phyloP scores from a whole-genome alignment of 2,329 filamentous ascomycete species.

The Nothomitra cinnamomea region DNA sequence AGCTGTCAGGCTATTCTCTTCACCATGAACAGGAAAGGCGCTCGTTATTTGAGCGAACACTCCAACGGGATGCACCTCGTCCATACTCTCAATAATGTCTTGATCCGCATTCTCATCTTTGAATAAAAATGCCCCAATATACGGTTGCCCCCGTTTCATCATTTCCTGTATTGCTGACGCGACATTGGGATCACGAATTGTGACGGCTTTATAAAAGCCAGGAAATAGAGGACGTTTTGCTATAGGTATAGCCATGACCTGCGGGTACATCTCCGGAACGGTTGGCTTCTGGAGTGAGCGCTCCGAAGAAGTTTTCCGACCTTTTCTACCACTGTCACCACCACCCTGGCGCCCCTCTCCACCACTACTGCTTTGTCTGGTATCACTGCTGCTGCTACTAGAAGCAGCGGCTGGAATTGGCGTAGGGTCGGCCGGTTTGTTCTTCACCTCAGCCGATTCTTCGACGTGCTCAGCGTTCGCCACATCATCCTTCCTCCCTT shows the following conservation, averaged over 20 bases:
- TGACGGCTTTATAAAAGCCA: slow-evolving; percentile 97
- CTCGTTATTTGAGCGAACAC: slow-evolving; percentile 98
- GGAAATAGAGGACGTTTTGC: slow-evolving; percentile 86
- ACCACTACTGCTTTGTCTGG: slow-evolving; percentile 24
- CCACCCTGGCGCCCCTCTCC: slow-evolving; percentile 14
- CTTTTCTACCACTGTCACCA: slow-evolving; percentile 51
- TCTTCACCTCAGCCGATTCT: slow-evolving; percentile 1
- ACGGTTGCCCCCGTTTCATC: slow-evolving; percentile 91
- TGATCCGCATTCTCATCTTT: slow-evolving; percentile 91
- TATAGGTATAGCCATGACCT: slow-evolving; percentile 94
- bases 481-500: neutral
- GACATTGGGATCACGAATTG: slow-evolving; percentile 83
- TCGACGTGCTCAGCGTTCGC: neutral
- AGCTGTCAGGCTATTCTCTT: slow-evolving; percentile 71
- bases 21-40: slow-evolving; percentile 77
- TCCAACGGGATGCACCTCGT: slow-evolving; percentile 89
- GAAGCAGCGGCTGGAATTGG: slow-evolving; percentile 2
- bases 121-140: slow-evolving; percentile 91
- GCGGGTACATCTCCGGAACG: slow-evolving; percentile 89
- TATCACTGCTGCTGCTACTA: neutral
- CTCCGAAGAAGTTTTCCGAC: slow-evolving; percentile 50
- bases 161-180: slow-evolving; percentile 87
- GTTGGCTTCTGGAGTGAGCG: slow-evolving; percentile 70
- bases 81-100: slow-evolving; percentile 76
- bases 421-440: slow-evolving; percentile 2